Evolutionary conservation across 768 basidiomycete species (phyloP).

Genomic region (Kwoniella dendrophila): DNA sequence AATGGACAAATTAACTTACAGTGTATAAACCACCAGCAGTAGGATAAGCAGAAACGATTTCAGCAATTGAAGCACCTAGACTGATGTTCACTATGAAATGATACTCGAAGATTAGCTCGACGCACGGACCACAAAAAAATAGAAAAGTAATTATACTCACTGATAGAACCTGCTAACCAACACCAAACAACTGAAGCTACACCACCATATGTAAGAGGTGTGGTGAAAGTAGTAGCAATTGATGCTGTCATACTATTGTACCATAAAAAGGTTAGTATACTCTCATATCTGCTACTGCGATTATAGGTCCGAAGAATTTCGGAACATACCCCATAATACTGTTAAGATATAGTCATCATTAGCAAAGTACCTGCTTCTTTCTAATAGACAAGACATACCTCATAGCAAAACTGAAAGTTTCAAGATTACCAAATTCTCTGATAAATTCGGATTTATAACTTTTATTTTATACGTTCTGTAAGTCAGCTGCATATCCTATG

Average conservation of each 20-base stretch:
- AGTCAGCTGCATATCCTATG: not conserved
- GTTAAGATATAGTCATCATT: not conserved
- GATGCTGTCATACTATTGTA: slow-evolving; percentile 31
- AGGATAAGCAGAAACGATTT: slow-evolving; percentile 58
- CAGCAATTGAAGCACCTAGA: slow-evolving; percentile 41
- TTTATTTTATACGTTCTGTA: not conserved
- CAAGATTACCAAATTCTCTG: slow-evolving; percentile 66
- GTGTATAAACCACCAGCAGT: slow-evolving; percentile 59
- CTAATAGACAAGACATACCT: slow-evolving; percentile 15
- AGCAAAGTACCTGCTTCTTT: not conserved
- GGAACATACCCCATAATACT: slow-evolving; percentile 37
- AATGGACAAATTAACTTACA: slow-evolving; percentile 16
- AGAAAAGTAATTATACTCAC: slow-evolving; percentile 29
- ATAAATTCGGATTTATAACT: slow-evolving; percentile 62
- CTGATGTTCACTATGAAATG: slow-evolving; percentile 32
- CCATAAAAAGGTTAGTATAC: not conserved
- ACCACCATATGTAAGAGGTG: slow-evolving; percentile 57
- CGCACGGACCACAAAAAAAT: slow-evolving; percentile 1
- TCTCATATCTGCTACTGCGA: not conserved
- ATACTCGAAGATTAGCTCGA: too few relatives aligned
- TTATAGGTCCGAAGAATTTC: not conserved
- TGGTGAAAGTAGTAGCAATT: slow-evolving; percentile 58
- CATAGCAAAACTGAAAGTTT: slow-evolving; percentile 55
- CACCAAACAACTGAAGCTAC: slow-evolving; percentile 58
- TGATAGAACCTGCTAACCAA: slow-evolving; percentile 55